Evolutionary conservation across 352 stramenopile species (phyloP).

Genomic region (Phytophthora hybrid): DNA sequence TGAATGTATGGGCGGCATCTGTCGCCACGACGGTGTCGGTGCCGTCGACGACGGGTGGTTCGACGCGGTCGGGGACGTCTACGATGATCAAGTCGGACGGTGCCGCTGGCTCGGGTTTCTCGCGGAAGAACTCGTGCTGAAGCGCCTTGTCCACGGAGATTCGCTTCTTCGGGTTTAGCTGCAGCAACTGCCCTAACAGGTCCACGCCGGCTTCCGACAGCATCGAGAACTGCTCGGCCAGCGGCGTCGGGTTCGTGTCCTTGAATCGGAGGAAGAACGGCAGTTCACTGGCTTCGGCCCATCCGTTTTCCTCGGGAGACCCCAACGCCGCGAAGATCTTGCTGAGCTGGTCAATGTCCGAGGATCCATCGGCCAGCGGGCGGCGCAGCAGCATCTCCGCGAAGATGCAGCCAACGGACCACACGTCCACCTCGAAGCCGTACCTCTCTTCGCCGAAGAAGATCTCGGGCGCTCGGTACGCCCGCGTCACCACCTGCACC

Average conservation of each 20-base stretch:
- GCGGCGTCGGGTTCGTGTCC: constrained; percentile 62
- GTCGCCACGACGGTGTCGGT: constrained; percentile 27
- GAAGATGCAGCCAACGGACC: constrained; percentile 85
- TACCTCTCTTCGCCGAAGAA: constrained; percentile 81
- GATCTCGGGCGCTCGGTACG: constrained; percentile 79
- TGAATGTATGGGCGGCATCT: constrained; percentile 36
- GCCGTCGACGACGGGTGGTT: constrained; percentile 24
- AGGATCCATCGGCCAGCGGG: constrained; percentile 69
- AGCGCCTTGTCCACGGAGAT: constrained; percentile 64
- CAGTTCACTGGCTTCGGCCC: constrained; percentile 58
- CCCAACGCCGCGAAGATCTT: constrained; percentile 75
- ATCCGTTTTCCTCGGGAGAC: constrained; percentile 70
- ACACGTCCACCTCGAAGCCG: constrained; percentile 73
- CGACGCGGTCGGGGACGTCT: constrained; percentile 37
- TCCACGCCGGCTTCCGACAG: constrained; percentile 64
- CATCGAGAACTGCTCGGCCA: constrained; percentile 66
- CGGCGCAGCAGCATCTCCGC: constrained; percentile 73
- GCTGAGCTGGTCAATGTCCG: constrained; percentile 86
- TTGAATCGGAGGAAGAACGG: constrained; percentile 85
- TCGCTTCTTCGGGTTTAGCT: constrained; percentile 68
- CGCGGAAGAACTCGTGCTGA: constrained; percentile 69
- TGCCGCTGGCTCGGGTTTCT: constrained; percentile 44
- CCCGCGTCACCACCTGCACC: constrained; percentile 78
- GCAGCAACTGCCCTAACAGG: constrained; percentile 58
- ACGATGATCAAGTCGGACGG: constrained; percentile 41